Percentiles rank a stretch among this genome's conserved stretches.
These are phyloP conservation scores for Penicillium italicum DNA, from an alignment of 2,329 filamentous ascomycete genomes.

Conservation along the genomic window DNA sequence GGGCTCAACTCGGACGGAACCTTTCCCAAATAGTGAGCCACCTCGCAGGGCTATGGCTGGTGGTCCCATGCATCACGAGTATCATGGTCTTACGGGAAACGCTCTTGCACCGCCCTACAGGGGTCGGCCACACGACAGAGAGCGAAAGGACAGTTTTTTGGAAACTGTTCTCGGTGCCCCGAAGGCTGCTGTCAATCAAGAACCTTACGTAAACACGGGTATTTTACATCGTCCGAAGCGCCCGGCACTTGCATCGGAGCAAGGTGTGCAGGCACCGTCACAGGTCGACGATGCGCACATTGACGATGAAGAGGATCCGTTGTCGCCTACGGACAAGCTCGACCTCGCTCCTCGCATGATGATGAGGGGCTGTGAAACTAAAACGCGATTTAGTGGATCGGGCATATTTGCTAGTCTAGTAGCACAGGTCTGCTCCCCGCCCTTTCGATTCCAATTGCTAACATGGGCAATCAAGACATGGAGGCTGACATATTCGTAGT, in stretches of 20 bases:
- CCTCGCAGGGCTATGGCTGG: slow-evolving; percentile 3
- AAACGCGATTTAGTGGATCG: slow-evolving; percentile 41
- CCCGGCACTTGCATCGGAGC: slow-evolving; percentile 2
- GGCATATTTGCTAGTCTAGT: slow-evolving; percentile 41
- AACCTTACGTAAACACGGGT: slow-evolving; percentile 28
- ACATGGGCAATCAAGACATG: not conserved
- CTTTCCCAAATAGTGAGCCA: slow-evolving; percentile 10
- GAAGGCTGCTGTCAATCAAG: slow-evolving; percentile 33
- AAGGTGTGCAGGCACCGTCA: not conserved
- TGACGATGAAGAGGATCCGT: slow-evolving; percentile 20
- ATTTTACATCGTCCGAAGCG: slow-evolving; percentile 28
- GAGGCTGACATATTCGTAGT: slow-evolving; percentile 29
- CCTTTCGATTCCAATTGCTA: not conserved
- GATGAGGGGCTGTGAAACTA: slow-evolving; percentile 39
- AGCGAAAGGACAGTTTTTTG: slow-evolving; percentile 32
- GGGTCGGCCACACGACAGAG: slow-evolving; percentile 15
- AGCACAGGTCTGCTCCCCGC: slow-evolving; percentile 32
- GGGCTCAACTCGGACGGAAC: slow-evolving; percentile 23
- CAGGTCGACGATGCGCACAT: slow-evolving; percentile 11
- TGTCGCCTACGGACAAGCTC: slow-evolving; percentile 33
- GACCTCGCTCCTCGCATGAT: slow-evolving; percentile 35
- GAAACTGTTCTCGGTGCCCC: slow-evolving; percentile 37
- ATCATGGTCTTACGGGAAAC: slow-evolving; percentile 4
- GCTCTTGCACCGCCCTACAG: slow-evolving; percentile 4
- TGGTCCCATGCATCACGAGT: slow-evolving; percentile 1